phyloP scores from a whole-genome alignment of 192 early-diverging fungal genomes.

The Umbelopsis sp. region DNA sequence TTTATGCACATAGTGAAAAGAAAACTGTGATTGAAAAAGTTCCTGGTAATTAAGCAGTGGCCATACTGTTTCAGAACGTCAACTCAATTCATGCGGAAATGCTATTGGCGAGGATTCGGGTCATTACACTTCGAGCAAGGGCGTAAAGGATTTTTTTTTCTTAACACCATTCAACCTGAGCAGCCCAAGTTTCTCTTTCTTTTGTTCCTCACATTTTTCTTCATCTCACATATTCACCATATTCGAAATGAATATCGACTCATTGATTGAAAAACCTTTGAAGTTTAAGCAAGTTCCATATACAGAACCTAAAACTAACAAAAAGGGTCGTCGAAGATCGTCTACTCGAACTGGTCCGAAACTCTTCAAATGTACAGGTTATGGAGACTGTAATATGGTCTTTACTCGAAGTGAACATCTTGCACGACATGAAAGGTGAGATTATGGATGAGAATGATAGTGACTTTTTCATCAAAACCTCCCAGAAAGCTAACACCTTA shows the following conservation, averaged over 20 bases:
- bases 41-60: constrained; percentile 11
- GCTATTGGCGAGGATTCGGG: constrained; percentile 17
- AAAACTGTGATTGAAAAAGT: background rate
- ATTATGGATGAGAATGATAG: background rate
- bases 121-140: background rate
- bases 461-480: background rate
- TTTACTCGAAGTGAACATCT: constrained; percentile 58
- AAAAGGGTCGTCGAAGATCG: constrained; percentile 1
- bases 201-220: background rate
- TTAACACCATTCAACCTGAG: background rate
- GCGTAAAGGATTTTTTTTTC: background rate
- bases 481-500: too few relatives aligned
- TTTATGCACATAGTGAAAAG: constrained; percentile 3
- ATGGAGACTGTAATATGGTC: constrained; percentile 54
- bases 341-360: constrained; percentile 25
- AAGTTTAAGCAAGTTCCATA: constrained; percentile 7
- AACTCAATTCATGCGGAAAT: constrained; percentile 6
- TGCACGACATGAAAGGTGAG: constrained; percentile 47
- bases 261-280: constrained; percentile 9
- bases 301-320: background rate
- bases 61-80: constrained; percentile 14
- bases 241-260: constrained; percentile 1
- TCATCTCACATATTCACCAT: background rate
- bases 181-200: background rate
- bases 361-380: constrained; percentile 52